A percentile compares a stretch with the other conserved stretches of the same genome.
Conservation (phyloP, 2,329 filamentous ascomycete genomes). For the Alternaria metachromatica region DNA sequence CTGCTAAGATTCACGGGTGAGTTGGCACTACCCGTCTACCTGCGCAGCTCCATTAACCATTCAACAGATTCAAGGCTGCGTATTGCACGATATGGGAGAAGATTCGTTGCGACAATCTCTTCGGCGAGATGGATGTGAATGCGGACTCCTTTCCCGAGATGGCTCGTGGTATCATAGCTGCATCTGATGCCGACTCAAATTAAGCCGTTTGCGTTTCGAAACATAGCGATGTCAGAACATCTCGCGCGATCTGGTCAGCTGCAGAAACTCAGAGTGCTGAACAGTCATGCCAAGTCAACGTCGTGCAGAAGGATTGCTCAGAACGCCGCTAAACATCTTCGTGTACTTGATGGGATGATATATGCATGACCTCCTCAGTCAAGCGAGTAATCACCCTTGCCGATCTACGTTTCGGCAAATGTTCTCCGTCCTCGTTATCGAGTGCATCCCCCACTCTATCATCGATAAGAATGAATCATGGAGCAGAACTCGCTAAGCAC, state of each 20-base stretch:
- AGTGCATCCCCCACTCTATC: background rate
- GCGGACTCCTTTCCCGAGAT: background rate
- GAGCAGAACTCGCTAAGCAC: background rate
- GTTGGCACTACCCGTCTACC: background rate
- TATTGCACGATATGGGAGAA: background rate
- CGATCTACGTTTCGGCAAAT: background rate
- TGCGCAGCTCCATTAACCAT: background rate
- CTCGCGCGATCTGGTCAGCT: background rate
- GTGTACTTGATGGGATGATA: background rate
- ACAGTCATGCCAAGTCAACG: background rate
- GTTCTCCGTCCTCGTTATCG: background rate
- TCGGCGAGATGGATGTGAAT: background rate
- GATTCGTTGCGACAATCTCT: background rate
- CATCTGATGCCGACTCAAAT: background rate
- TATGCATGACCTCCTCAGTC: background rate
- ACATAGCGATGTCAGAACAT: background rate
- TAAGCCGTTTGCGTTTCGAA: background rate
- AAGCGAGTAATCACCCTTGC: background rate
- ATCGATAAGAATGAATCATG: background rate
- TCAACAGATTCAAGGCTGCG: background rate
- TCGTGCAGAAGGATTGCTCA: background rate
- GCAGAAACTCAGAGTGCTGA: background rate
- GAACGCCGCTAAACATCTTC: background rate
- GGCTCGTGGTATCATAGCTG: background rate
- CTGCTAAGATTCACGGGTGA: background rate